Evolutionary conservation across 1,284 basidiomycete genomes (phyloP).

Genomic region (Sanghuangporus baumii): DNA sequence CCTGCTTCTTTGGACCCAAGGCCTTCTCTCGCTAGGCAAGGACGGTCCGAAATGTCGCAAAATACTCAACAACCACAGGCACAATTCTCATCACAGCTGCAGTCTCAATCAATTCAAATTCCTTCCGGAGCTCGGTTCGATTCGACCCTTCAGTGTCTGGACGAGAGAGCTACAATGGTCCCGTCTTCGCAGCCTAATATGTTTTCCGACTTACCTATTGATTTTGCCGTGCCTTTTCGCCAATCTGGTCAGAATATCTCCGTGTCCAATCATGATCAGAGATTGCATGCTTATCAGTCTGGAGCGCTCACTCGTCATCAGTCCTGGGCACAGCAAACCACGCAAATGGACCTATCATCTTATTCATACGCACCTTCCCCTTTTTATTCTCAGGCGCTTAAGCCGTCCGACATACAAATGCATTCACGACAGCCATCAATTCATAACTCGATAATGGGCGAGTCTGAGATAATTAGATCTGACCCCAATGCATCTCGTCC

Average conservation of each 20-base stretch:
- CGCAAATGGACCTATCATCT: not conserved
- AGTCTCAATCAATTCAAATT: not conserved
- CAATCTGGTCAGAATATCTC: not conserved
- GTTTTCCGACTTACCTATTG: not conserved
- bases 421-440: not conserved
- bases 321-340: not conserved
- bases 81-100: not conserved
- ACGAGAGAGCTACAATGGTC: not conserved
- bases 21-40: not conserved
- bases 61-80: not conserved
- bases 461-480: not conserved
- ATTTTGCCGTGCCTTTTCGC: constrained; percentile 4
- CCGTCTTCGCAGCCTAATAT: constrained; percentile 1
- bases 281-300: not conserved
- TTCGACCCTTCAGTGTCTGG: not conserved
- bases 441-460: not conserved
- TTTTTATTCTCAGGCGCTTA: not conserved
- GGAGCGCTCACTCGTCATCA: not conserved
- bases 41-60: not conserved
- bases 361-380: not conserved
- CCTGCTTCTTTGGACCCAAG: constrained; percentile 12
- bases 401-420: not conserved
- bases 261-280: not conserved
- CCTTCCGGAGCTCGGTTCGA: not conserved
- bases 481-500: not conserved